These are phyloP conservation scores for Aegilops speltoides DNA, from an alignment of 176 grass and related monocot genomes.

Conservation along the genomic window DNA sequence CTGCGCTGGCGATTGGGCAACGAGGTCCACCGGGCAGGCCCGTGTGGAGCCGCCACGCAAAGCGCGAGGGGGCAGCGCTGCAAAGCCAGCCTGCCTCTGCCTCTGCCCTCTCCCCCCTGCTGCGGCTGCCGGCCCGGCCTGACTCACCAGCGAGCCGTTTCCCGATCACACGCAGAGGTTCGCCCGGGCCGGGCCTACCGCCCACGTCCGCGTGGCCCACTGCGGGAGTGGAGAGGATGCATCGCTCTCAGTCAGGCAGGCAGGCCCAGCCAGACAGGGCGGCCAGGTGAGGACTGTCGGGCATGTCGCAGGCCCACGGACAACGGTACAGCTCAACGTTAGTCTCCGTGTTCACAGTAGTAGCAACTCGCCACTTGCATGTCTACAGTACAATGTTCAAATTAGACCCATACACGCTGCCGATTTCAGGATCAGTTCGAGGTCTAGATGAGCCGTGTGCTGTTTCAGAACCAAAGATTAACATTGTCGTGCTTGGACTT, in stretches of 20 bases:
- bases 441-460: neutral
- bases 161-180: neutral
- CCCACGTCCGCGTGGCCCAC: conserved; percentile 18
- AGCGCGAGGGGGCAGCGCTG: neutral
- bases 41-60: neutral
- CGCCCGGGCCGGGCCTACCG: neutral
- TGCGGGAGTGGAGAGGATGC: neutral
- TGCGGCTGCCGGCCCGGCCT: neutral
- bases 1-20: neutral
- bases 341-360: neutral
- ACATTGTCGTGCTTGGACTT: no score
- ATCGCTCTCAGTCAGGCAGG: neutral
- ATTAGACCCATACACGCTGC: neutral
- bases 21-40: neutral
- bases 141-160: conserved; percentile 45
- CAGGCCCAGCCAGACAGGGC: neutral
- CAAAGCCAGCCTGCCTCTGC: neutral
- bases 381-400: neutral
- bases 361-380: neutral
- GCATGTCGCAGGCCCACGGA: conserved; percentile 23
- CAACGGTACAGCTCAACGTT: conserved; percentile 6
- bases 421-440: neutral
- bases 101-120: neutral
- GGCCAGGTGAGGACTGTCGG: conserved; percentile 5
- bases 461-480: no score